Conservation (phyloP, 2,329 filamentous ascomycete genomes). For the Diaporthe australafricana region DNA sequence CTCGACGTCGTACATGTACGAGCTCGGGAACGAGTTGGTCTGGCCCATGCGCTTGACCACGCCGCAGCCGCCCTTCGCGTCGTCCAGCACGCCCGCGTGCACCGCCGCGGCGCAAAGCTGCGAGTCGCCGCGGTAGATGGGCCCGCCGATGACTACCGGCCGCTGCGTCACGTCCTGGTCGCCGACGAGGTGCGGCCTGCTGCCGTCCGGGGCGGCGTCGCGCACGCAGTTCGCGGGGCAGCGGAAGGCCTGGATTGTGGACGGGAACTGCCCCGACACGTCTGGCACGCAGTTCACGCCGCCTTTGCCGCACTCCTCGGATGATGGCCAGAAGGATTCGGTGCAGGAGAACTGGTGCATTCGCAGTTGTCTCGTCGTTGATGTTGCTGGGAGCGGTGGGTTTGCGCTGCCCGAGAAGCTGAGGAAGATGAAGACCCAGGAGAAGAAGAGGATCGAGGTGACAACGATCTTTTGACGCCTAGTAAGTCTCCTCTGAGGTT, state of each 20-base stretch:
- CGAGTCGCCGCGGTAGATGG: constrained; percentile 85
- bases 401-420: constrained; percentile 33
- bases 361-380: constrained; percentile 1
- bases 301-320: constrained; percentile 75
- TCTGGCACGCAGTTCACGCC: constrained; percentile 77
- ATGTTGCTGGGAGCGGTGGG: constrained; percentile 17
- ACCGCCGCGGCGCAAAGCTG: constrained; percentile 83
- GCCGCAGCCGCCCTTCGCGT: constrained; percentile 77
- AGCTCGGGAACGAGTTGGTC: constrained; percentile 70
- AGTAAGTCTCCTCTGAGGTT: constrained; percentile 2
- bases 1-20: constrained; percentile 76
- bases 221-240: constrained; percentile 81
- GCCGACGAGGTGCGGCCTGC: constrained; percentile 78
- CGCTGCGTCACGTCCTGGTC: constrained; percentile 72
- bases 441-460: constrained; percentile 16
- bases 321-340: constrained; percentile 76
- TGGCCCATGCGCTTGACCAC: constrained; percentile 78
- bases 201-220: constrained; percentile 75
- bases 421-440: constrained; percentile 53
- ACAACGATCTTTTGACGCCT: not conserved
- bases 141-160: constrained; percentile 74
- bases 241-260: constrained; percentile 76
- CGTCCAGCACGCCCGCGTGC: constrained; percentile 76
- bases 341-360: constrained; percentile 64
- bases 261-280: constrained; percentile 62